phyloP scores from a whole-genome alignment of 2,329 filamentous ascomycete species.

The Delphinella strobiligena region DNA sequence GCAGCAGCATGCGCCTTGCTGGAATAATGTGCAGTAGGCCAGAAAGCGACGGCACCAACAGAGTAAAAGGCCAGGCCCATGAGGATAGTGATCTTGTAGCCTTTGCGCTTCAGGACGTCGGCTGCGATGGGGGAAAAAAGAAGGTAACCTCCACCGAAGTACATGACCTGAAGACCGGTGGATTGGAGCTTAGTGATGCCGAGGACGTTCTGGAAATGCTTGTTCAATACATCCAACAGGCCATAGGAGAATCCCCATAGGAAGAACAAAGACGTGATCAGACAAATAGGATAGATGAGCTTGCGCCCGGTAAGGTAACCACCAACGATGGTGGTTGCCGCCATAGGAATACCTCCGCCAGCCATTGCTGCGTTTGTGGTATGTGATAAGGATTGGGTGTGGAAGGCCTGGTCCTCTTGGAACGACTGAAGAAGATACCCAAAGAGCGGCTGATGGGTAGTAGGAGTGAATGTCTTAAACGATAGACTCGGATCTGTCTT shows the following conservation, averaged over 20 bases:
- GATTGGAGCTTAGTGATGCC: conserved; percentile 28
- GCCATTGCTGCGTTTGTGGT: conserved; percentile 22
- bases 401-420: neutral
- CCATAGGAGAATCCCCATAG: conserved; percentile 28
- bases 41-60: conserved; percentile 26
- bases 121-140: conserved; percentile 30
- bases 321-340: conserved; percentile 23
- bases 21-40: conserved; percentile 25
- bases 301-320: conserved; percentile 32
- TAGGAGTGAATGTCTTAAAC: conserved; percentile 5
- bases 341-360: conserved; percentile 27
- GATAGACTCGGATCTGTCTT: conserved; percentile 7
- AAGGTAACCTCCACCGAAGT: conserved; percentile 31
- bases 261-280: conserved; percentile 38
- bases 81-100: conserved; percentile 34
- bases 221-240: conserved; percentile 24
- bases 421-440: neutral
- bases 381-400: neutral
- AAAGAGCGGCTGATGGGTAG: conserved; percentile 1
- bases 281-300: conserved; percentile 36
- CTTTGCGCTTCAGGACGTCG: conserved; percentile 30
- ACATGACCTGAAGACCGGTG: conserved; percentile 31
- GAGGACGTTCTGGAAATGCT: conserved; percentile 24
- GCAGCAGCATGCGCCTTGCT: conserved; percentile 17
- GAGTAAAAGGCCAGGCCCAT: conserved; percentile 26